Conservation (phyloP, 1,284 basidiomycete genomes). For the Hemileccinum hortonii region DNA sequence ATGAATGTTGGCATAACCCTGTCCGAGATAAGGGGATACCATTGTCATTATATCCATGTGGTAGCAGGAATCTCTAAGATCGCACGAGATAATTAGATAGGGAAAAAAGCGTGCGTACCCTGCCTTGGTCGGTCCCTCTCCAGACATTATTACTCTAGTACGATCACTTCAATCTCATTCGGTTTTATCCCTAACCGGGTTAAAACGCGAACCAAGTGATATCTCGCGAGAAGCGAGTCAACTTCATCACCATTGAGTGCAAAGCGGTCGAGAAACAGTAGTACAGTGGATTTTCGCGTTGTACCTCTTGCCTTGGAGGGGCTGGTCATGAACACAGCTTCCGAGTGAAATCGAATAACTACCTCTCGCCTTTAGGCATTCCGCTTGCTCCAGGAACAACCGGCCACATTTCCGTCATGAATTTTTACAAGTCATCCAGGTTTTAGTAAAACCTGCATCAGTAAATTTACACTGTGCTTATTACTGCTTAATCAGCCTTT, state of each 20-base stretch:
- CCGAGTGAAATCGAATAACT: constrained; percentile 15
- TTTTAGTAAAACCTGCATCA: no score
- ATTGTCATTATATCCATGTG: constrained; percentile 87
- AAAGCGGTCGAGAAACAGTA: constrained; percentile 81
- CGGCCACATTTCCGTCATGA: no score
- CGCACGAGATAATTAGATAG: background rate
- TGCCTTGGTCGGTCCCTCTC: constrained; percentile 78
- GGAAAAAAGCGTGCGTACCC: constrained; percentile 57
- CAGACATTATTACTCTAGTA: constrained; percentile 82
- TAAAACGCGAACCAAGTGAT: constrained; percentile 71
- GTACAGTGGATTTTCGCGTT: constrained; percentile 72
- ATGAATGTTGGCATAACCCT: constrained; percentile 86
- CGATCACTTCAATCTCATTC: constrained; percentile 84
- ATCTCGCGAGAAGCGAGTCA: constrained; percentile 79
- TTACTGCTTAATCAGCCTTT: no score
- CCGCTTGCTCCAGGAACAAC: constrained; percentile 83
- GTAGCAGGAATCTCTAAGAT: constrained; percentile 5
- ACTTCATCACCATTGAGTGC: constrained; percentile 77
- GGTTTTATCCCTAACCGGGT: constrained; percentile 85
- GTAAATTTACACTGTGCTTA: no score
- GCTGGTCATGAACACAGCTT: constrained; percentile 1
- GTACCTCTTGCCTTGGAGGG: constrained; percentile 58
- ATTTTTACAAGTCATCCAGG: no score
- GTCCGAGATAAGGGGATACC: constrained; percentile 81
- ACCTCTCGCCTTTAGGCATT: constrained; percentile 84